Base-by-base conservation (phyloP, 257 asterid genomes). In the Solanum piurae region DNA sequence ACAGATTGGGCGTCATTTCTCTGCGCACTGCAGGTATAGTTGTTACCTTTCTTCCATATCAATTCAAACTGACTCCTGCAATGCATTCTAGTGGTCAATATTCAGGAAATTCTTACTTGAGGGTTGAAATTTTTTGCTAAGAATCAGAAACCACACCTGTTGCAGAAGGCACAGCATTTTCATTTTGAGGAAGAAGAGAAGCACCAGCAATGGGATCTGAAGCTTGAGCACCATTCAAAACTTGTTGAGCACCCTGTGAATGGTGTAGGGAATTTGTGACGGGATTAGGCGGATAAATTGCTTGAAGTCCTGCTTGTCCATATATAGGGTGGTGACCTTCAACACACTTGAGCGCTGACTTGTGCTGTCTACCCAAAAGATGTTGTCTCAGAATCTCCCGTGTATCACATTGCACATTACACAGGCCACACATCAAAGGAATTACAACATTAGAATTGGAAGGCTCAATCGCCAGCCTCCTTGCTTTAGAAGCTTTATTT, bases 301-400 rank as follows among this genome's bases (percentile, higher is more conserved):
- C 87, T 89, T 89, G 92, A 73, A 90, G 91, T 84, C 91, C 90
- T 27, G 46, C 14, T 21, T 83, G 75, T 86, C 88, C 88, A 38
- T 69, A 85, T 68, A 69, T 89, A 77, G 90, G 88, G 84, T 79
- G 85, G 66, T 89, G 88, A 83, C 79, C 88, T 34, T 86, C 87
- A 86, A 58, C 64, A 38, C 58, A 87, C 84, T 86, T 90, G 44
- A 49, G 84, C 83, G 86, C 86, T 38, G 91, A 42, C 16, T 44
- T n/a, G 88, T 90, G 91, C 77, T 85, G 89, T 72, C 66, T 85
- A 86, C 90, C 89, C 4, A 76, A 86, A 84, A 87, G 86, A 31
- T 89, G 91, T 27, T 33, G 86, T 77, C 88, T 87, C 37, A 89
- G 76, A 20, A 34, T 87, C 64, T 84, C 92, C 68, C 37, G 87